Percentiles rank a stretch among this genome's conserved stretches.
Evolutionary conservation across 2,329 filamentous ascomycete species (phyloP).

Genomic region (Basipetospora chlamydospora): DNA sequence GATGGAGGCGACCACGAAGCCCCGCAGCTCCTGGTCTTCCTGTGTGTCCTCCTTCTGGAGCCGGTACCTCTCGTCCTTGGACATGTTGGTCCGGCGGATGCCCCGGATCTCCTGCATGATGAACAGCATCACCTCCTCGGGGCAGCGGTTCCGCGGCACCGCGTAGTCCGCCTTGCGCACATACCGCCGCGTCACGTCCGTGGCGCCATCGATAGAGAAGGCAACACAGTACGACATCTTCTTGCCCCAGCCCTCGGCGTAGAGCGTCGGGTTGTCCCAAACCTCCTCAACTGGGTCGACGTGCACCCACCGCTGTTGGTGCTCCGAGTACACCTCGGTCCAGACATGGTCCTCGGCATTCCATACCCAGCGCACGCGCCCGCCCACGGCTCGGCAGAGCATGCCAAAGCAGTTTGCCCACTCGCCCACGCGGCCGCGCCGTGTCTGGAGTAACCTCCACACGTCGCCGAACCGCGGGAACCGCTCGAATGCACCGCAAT

Average conservation of each 20-base stretch:
- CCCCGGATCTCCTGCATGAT: slow-evolving; percentile 85
- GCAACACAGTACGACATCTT: slow-evolving; percentile 96
- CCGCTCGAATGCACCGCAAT: slow-evolving; percentile 67
- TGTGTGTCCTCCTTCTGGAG: slow-evolving; percentile 66
- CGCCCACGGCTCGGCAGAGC: slow-evolving; percentile 86
- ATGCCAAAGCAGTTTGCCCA: slow-evolving; percentile 99
- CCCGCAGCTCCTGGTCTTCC: slow-evolving; percentile 62
- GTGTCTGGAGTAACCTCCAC: slow-evolving; percentile 77
- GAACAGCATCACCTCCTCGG: slow-evolving; percentile 82
- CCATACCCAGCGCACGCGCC: slow-evolving; percentile 93
- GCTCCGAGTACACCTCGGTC: slow-evolving; percentile 94
- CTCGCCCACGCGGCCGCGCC: slow-evolving; percentile 77
- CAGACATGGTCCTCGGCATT: slow-evolving; percentile 95
- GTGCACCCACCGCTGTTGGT: slow-evolving; percentile 90
- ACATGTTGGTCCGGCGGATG: slow-evolving; percentile 68
- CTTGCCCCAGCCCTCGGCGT: slow-evolving; percentile 89
- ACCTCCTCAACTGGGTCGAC: slow-evolving; percentile 89
- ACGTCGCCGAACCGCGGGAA: slow-evolving; percentile 94
- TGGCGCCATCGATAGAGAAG: slow-evolving; percentile 77
- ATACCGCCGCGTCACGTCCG: slow-evolving; percentile 51
- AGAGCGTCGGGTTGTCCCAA: slow-evolving; percentile 87
- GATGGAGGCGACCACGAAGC: slow-evolving; percentile 60
- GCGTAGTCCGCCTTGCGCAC: slow-evolving; percentile 60
- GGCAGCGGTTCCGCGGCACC: slow-evolving; percentile 60
- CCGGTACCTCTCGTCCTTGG: slow-evolving; percentile 70